These are phyloP conservation scores for Westerdykella sp. DNA, from an alignment of 2,329 filamentous ascomycete species.

Conservation along the genomic window DNA sequence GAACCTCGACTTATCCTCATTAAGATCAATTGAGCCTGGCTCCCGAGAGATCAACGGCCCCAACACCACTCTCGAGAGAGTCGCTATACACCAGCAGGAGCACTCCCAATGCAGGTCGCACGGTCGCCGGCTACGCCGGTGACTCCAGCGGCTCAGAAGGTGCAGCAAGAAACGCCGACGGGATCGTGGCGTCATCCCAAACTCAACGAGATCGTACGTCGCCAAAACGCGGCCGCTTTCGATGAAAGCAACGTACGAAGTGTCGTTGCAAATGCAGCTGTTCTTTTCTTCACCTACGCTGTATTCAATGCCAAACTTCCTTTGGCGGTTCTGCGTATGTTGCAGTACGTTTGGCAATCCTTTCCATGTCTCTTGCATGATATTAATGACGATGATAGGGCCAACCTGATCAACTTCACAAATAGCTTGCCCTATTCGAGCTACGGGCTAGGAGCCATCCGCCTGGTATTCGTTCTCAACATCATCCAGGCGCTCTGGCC, in stretches of 20 bases:
- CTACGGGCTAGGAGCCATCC: slow-evolving; percentile 42
- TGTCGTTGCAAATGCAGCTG: slow-evolving; percentile 60
- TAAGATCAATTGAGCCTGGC: no score
- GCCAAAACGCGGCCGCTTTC: slow-evolving; percentile 74
- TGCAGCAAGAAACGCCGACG: slow-evolving; percentile 38
- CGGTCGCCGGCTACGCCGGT: slow-evolving; percentile 11
- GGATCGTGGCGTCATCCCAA: slow-evolving; percentile 90
- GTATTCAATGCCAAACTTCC: not conserved
- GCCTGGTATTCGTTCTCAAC: slow-evolving; percentile 55
- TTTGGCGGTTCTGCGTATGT: not conserved
- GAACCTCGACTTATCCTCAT: not conserved
- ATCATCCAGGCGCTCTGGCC: slow-evolving; percentile 66
- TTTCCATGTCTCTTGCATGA: not conserved
- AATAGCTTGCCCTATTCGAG: slow-evolving; percentile 31
- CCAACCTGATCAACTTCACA: slow-evolving; percentile 34
- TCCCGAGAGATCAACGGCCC: not conserved
- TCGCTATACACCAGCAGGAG: not conserved
- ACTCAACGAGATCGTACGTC: slow-evolving; percentile 75
- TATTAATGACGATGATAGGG: not conserved
- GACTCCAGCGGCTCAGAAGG: slow-evolving; percentile 21
- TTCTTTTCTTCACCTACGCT: slow-evolving; percentile 36
- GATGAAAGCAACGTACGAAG: slow-evolving; percentile 67
- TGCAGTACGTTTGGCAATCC: not conserved
- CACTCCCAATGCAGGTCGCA: slow-evolving; percentile 1
- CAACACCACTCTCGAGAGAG: not conserved